These are phyloP conservation scores for Penicillium thymicola DNA, from an alignment of 2,329 filamentous ascomycete genomes.

Conservation along the genomic window DNA sequence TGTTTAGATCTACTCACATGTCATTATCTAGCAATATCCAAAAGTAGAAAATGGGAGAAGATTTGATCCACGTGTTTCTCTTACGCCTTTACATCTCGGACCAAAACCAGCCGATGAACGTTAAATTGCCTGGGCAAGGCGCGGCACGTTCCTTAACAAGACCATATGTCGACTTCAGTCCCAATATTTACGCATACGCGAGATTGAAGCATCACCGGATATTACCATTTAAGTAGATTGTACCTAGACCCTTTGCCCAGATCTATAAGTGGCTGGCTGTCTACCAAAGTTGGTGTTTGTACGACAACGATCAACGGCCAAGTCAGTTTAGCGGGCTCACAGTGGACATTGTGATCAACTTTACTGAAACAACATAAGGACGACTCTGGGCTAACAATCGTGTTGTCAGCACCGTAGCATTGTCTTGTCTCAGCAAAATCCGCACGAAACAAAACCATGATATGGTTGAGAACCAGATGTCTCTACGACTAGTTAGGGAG, in stretches of 20 bases:
- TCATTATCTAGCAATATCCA: background rate
- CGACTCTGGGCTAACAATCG: background rate
- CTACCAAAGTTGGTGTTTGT: background rate
- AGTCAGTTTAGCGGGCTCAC: background rate
- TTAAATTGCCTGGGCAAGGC: background rate
- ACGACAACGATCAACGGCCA: background rate
- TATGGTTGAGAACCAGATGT: background rate
- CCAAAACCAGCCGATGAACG: background rate
- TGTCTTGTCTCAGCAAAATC: background rate
- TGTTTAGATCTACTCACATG: background rate
- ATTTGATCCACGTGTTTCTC: background rate
- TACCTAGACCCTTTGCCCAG: background rate
- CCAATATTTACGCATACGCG: background rate
- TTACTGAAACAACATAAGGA: background rate
- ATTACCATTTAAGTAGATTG: background rate
- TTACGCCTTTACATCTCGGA: background rate
- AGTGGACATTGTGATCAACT: background rate
- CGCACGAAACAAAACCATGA: background rate
- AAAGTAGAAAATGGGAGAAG: background rate
- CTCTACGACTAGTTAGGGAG: background rate
- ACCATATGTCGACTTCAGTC: background rate
- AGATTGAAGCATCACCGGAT: background rate
- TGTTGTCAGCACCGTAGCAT: background rate
- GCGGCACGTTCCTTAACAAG: background rate
- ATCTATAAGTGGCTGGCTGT: background rate